A percentile compares a stretch with the other conserved stretches of the same genome.
These are phyloP conservation scores for Lathyrus sativus DNA, from an alignment of 306 rosid species.

Conservation along the genomic window DNA sequence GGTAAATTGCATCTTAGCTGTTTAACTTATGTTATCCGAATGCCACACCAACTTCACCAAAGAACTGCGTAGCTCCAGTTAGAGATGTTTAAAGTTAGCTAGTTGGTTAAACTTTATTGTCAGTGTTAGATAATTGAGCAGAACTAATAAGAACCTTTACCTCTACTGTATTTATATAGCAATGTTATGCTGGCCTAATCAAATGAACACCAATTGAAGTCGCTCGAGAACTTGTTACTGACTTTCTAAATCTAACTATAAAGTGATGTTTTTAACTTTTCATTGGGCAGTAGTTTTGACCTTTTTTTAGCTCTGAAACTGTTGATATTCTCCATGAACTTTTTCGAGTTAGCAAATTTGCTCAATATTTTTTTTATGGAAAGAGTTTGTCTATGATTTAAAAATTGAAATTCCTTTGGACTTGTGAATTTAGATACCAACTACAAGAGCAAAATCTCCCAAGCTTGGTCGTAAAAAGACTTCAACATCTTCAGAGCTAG, in stretches of 20 bases:
- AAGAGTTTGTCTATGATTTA: slow-evolving; percentile 18
- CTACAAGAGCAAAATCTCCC: slow-evolving; percentile 98
- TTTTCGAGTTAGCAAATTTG: slow-evolving; percentile 20
- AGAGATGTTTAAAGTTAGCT: slow-evolving; percentile 5
- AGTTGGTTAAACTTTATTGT: neutral
- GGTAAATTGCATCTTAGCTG: slow-evolving; percentile 28
- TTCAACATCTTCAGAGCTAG: slow-evolving; percentile 52
- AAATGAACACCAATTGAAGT: neutral
- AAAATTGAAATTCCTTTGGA: slow-evolving; percentile 23
- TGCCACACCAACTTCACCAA: neutral
- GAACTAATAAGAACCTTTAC: slow-evolving; percentile 7
- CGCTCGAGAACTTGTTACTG: neutral
- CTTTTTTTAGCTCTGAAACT: slow-evolving; percentile 2
- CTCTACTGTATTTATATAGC: slow-evolving; percentile 13
- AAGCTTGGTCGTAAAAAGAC: slow-evolving; percentile 92
- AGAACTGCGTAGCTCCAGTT: neutral
- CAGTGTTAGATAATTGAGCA: neutral
- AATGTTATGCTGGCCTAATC: neutral
- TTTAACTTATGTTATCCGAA: neutral
- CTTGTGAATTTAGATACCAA: slow-evolving; percentile 73
- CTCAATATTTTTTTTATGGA: neutral
- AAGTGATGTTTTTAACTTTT: slow-evolving; percentile 11
- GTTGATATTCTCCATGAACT: slow-evolving; percentile 30
- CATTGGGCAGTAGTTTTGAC: slow-evolving; percentile 18
- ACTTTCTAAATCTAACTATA: neutral